phyloP scores from a whole-genome alignment of 805 yeast genomes.

The Lipomyces starkeyi region DNA sequence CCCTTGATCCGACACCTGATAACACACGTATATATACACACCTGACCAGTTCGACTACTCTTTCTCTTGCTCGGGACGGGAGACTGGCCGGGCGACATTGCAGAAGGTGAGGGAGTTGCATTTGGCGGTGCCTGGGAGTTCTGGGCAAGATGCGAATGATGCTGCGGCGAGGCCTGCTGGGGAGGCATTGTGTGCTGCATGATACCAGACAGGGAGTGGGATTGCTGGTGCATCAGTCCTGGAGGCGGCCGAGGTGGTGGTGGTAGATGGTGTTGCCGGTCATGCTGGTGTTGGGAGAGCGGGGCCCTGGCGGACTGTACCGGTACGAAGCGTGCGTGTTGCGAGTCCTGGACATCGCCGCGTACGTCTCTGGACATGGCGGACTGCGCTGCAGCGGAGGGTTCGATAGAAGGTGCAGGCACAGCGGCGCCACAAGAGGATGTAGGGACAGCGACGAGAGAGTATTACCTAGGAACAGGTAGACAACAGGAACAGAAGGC shows the following conservation, averaged over 20 bases:
- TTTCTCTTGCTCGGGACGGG: constrained; percentile 5
- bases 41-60: constrained; percentile 34
- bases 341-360: constrained; percentile 1
- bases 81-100: background rate
- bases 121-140: background rate
- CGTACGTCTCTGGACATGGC: constrained; percentile 5
- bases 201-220: background rate
- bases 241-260: background rate
- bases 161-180: background rate
- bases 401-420: background rate
- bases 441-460: background rate
- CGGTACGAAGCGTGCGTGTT: background rate
- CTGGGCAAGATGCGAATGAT: background rate
- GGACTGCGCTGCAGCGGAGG: constrained; percentile 1
- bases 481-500: background rate
- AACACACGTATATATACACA: background rate
- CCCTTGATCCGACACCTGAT: background rate
- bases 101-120: background rate
- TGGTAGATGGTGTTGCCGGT: background rate
- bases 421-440: background rate
- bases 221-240: background rate
- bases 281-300: background rate
- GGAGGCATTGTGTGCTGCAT: background rate
- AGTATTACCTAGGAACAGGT: background rate
- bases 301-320: background rate